Conservation (phyloP, 1,284 basidiomycete genomes). For the Chondrostereum purpureum region DNA sequence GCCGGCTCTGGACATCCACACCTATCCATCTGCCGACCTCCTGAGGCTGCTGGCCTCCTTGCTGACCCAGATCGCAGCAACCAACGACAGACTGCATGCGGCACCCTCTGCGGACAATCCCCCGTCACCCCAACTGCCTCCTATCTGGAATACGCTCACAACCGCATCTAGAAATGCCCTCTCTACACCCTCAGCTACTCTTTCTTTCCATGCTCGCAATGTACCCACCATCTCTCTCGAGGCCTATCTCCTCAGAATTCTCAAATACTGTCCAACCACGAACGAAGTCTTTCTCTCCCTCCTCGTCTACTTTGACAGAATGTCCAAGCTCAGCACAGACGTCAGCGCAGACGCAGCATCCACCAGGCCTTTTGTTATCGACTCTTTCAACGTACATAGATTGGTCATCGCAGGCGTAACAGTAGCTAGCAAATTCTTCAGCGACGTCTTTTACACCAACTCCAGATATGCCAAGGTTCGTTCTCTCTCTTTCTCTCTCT, state of each 20-base stretch:
- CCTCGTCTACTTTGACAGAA: slow-evolving; percentile 94
- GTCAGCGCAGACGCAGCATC: slow-evolving; percentile 55
- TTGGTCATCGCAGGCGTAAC: slow-evolving; percentile 97
- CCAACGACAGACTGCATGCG: slow-evolving; percentile 66
- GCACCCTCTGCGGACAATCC: slow-evolving; percentile 17
- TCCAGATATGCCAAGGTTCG: slow-evolving; percentile 95
- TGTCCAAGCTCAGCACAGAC: slow-evolving; percentile 66
- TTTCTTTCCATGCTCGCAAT: slow-evolving; percentile 94
- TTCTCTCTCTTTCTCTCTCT: slow-evolving; percentile 13
- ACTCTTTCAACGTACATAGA: slow-evolving; percentile 95
- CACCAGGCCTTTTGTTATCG: slow-evolving; percentile 82
- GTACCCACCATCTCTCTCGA: slow-evolving; percentile 94
- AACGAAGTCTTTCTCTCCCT: slow-evolving; percentile 96
- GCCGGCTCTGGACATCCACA: slow-evolving; percentile 49
- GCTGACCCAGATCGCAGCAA: slow-evolving; percentile 85
- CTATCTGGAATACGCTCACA: slow-evolving; percentile 62
- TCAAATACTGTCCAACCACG: slow-evolving; percentile 97
- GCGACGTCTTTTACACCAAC: slow-evolving; percentile 99
- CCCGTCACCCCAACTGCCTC: slow-evolving; percentile 22
- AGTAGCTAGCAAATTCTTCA: slow-evolving; percentile 98
- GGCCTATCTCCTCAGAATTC: slow-evolving; percentile 88
- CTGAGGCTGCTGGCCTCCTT: slow-evolving; percentile 85
- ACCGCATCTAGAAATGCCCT: slow-evolving; percentile 78
- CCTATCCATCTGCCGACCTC: slow-evolving; percentile 64
- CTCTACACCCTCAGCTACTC: slow-evolving; percentile 72